Evolutionary conservation across 1,284 basidiomycete genomes (phyloP), one percentile per base, ranked within the genome.

Genomic region (Irpex sp.): DNA sequence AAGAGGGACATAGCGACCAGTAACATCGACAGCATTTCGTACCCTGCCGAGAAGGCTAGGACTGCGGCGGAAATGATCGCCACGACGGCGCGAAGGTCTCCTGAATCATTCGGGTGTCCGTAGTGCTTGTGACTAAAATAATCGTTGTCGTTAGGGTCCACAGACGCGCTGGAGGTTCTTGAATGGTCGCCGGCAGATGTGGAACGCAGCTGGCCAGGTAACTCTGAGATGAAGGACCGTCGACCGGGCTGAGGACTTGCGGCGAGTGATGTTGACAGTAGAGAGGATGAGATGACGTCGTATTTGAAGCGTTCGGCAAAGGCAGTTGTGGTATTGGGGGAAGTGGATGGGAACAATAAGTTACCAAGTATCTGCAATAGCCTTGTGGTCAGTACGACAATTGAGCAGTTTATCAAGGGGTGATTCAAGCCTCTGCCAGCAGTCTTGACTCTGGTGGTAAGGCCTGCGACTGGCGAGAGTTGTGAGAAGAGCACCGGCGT

Each of bases 281-380:
- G 79, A 2, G 90, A 86, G 0, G 91, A 93, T 3, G 91, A 92
- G 64, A 93, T 92, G n/a, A 93, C 83, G 65, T 85, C 85, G 80
- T 93, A 93, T 74, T 92, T 92, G 82, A 93, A 93, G 57, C 84
- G 86, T 74, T 93, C 91, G 13, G 86, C 83, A 68, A 92, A 90
- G 49, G 74, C 70, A 57, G 67, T 73, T 58, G 71, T 69, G 26
- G 72, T 64, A 9, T 73, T 64, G n/a, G 66, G 59, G 37, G 68
- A 62, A 48, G 68, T 63, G 8, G 67, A 66, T 60, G 68, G 69
- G 17, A 68, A 65, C 47, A 70, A 64, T n/a, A 73, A 56, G 38
- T 65, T 66, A 65, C 68, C 44, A 77, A 78, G 67, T 73, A 80
- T 9, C 79, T 73, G 31, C 73, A 70, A 67, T n/a, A n/a, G n/a